Conservation (phyloP, 768 basidiomycete genomes). For the Rhodotorula diobovata region DNA sequence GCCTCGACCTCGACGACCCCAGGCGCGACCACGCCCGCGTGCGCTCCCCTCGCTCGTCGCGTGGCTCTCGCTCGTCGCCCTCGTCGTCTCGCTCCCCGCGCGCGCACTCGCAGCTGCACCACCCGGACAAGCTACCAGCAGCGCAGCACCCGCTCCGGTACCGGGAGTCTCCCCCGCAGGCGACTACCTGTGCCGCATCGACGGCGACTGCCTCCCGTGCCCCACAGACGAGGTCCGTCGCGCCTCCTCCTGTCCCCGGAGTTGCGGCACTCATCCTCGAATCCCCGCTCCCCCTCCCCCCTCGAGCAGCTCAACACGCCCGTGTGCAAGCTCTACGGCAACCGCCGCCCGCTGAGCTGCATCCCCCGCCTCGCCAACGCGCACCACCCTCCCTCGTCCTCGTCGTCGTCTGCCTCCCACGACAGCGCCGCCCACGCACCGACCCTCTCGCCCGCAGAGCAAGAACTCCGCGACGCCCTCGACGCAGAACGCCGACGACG, state of each 20-base stretch:
- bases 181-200: slow-evolving; percentile 12
- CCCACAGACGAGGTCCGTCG: background rate
- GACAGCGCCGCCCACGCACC: too few relatives aligned
- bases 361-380: background rate
- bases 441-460: background rate
- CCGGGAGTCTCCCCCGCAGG: slow-evolving; percentile 5
- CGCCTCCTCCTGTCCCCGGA: slow-evolving; percentile 3
- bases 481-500: background rate
- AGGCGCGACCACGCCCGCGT: background rate
- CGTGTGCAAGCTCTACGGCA: slow-evolving; percentile 25
- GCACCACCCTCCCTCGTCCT: too few relatives aligned
- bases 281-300: background rate
- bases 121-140: background rate
- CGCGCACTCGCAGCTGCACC: background rate
- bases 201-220: slow-evolving; percentile 10
- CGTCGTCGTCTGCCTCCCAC: background rate
- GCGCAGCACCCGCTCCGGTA: background rate
- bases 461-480: background rate
- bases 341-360: slow-evolving; percentile 10
- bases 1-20: too few relatives aligned
- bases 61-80: background rate
- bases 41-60: background rate
- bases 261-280: background rate
- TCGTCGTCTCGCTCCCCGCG: background rate
- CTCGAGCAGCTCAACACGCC: background rate